Evolutionary conservation across 1,139 yeast species (phyloP), one percentile per base, ranked within the genome.

Genomic region (Sugiyamaella paludigena): DNA sequence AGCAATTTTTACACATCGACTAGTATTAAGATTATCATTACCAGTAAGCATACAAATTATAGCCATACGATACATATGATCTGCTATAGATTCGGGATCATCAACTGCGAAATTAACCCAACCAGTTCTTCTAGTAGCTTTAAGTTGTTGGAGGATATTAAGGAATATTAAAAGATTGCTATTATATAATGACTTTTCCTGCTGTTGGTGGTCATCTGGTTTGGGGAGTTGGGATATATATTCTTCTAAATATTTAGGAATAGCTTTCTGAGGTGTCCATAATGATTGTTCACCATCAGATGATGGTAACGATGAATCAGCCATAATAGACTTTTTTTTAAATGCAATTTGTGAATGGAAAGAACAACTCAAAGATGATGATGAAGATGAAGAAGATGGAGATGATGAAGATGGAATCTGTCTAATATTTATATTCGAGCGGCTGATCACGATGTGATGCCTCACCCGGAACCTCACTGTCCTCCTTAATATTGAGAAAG

Each of bases 31-130:
- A 5, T 62, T 55, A 11, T 70, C 67, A 46, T 81, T 69, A 58
- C 86, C 84, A 36, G 87, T 76, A 32, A 87, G 69, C 85, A 91
- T 79, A 24, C 95, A 75, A 47, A 91, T 81, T 39, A 91, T 74
- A 4, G 91, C 82, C 98, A 94, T 92, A 53, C 99, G 78, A 66
- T 92, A 92, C 98, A 92, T 92, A 67, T 92, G 99, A 67, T 92
- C 98, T 13, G 91, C 78, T 49, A 92, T 91, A 44, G 91, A 82
- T 67, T 92, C 94, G 39, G 83, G 79, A 8, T 68, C 64, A 0
- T 80, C 76, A 31, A 92, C 76, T 11, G 79, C 80, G 61, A 81
- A 80, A 61, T 89, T 91, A 28, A 92, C 68, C 98, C 98, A 92
- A 1, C 98, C 98, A 0, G 98, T 91, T 63, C 98, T 79, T 58